Evolutionary conservation across 2,329 filamentous ascomycete species (phyloP), one percentile per base, ranked within the genome.

Genomic region (Penicillium sp.): DNA sequence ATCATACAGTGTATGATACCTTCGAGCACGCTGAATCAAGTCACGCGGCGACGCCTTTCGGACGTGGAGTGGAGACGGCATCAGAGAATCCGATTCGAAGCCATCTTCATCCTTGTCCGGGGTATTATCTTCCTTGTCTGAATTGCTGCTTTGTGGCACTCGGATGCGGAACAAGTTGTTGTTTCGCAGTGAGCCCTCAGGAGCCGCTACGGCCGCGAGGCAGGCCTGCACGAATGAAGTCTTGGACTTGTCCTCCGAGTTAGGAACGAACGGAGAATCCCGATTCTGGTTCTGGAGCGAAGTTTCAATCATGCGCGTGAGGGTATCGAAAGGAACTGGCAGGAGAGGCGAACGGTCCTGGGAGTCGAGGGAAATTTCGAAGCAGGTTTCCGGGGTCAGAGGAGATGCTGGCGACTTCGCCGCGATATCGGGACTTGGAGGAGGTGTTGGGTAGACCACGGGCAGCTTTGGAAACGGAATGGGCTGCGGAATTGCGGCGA

Each of bases 301-400:
- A n/a, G 58, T 63, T 34, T 74, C 68, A n/a, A 74, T 70, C 60
- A 74, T 65, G 1, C 66, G 65, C 3, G 66, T 67, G 11, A 74
- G 65, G 39, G 60, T 66, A 20, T 28, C 49, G 20, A 52, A 11
- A 10, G 34, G n/a, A 20, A 39, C 14, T 2, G 49, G 34, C 22
- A 28, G 50, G 2, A 55, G 43, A 5, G 69, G 57, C 5, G 65
- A 66, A 11, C 52, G 28, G n/a, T 58, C 57, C 4, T 60, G 58
- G 10, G 52, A 54, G 4, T 42, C 56, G 7, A 65, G 52, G 10
- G 64, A 67, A 5, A 43, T 1, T 54, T 63, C 10, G 35, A 65
- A 17, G 20, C 39, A 11, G 59, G 58, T 20, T 14, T 54, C 15
- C 52, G 31, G 14, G 57, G 63, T 25, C 14, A 34, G 51, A 50